phyloP scores from a whole-genome alignment of 805 yeast species.

The Candida sakaeoensis region DNA sequence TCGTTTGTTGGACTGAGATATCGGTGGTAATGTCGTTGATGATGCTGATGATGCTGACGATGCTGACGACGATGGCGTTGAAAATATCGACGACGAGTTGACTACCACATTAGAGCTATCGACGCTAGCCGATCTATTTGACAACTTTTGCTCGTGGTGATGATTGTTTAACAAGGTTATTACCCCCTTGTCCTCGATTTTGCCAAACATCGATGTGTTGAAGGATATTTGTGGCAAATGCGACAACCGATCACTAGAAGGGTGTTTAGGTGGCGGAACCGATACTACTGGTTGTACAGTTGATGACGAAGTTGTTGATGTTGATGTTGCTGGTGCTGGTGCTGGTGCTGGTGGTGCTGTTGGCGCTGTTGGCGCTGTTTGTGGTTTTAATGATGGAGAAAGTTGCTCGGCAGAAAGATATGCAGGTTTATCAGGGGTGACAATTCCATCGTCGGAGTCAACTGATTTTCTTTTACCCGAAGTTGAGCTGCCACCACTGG shows the following conservation, averaged over 20 bases:
- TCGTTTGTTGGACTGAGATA: slow-evolving; percentile 20
- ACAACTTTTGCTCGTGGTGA: slow-evolving; percentile 8
- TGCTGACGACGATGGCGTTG: slow-evolving; percentile 2
- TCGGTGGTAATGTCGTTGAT: slow-evolving; percentile 19
- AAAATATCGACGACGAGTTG: slow-evolving; percentile 2
- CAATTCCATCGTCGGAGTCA: neutral
- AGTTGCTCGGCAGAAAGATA: neutral
- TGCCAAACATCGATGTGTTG: slow-evolving; percentile 38
- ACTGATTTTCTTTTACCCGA: neutral
- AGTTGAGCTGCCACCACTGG: neutral
- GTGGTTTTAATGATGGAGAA: neutral
- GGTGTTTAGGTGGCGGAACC: too few species aligned
- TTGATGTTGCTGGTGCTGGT: neutral
- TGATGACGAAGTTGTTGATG: neutral
- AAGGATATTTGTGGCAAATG: slow-evolving; percentile 32
- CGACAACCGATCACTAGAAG: neutral
- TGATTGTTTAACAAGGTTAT: slow-evolving; percentile 3
- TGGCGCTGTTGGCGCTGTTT: neutral
- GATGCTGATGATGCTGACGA: neutral
- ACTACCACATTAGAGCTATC: slow-evolving; percentile 11
- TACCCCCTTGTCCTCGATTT: neutral
- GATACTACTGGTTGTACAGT: neutral
- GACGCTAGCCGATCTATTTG: slow-evolving; percentile 23
- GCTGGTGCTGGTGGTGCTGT: neutral
- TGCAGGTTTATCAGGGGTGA: neutral